These are phyloP conservation scores for Athelia sp. DNA, from an alignment of 1,284 basidiomycete genomes.

Conservation along the genomic window DNA sequence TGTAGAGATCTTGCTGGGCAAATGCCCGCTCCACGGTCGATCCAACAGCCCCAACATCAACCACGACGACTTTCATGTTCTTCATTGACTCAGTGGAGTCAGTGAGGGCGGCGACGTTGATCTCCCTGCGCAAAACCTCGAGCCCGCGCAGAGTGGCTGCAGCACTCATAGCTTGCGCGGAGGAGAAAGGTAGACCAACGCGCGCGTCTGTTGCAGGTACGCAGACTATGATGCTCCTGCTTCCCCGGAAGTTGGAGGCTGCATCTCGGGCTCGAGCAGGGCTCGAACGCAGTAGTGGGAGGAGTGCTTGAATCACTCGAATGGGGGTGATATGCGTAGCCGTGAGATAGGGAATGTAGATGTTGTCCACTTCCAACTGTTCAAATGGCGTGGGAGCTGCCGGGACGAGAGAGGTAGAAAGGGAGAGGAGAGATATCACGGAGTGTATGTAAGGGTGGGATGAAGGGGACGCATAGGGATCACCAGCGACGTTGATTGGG, in stretches of 20 bases:
- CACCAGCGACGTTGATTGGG: constrained; percentile 70
- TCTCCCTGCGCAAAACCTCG: constrained; percentile 69
- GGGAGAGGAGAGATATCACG: constrained; percentile 64
- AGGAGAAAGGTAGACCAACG: constrained; percentile 66
- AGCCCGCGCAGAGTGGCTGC: constrained; percentile 62
- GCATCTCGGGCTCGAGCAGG: constrained; percentile 44
- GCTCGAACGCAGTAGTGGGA: constrained; percentile 66
- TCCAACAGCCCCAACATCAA: constrained; percentile 58
- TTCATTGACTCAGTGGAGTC: constrained; percentile 51
- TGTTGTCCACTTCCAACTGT: constrained; percentile 55
- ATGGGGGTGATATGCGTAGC: constrained; percentile 72
- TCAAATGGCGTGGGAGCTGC: constrained; percentile 56
- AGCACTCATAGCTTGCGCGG: constrained; percentile 67
- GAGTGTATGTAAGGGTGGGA: constrained; percentile 66
- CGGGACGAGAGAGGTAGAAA: constrained; percentile 38
- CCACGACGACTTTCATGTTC: constrained; percentile 54
- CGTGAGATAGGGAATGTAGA: constrained; percentile 64
- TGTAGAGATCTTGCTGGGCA: constrained; percentile 32
- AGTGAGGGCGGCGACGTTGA: constrained; percentile 48
- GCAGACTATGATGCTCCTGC: constrained; percentile 65
- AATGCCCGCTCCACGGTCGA: constrained; percentile 14
- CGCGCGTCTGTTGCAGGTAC: constrained; percentile 63
- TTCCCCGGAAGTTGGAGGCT: constrained; percentile 30
- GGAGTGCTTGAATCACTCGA: constrained; percentile 67
- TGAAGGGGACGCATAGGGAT: constrained; percentile 65